Base-by-base conservation (phyloP, 805 yeast species). In the Wickerhamomyces xylosicus region DNA sequence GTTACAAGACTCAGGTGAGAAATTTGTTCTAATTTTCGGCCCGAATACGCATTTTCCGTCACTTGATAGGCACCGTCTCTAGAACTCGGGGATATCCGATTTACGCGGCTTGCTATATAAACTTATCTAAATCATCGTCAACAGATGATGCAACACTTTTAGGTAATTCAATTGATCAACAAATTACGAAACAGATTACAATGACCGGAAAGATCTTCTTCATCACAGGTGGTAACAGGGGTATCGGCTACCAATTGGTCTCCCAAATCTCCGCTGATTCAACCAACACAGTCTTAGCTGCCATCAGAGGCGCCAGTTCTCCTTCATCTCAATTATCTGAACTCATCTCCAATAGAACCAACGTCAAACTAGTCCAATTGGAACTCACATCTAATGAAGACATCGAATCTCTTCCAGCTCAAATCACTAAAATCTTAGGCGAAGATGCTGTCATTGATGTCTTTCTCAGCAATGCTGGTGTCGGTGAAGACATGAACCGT, bases 391-490 rank as follows among this genome's bases (percentile, higher is more conserved):
- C 41, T 17, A 41, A 47, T 20, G 46, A 44, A 17, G 39, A 50
- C 4, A 48, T 52, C 28, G 43, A 39, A 2, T 41, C 32, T 13
- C 27, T 29, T 6, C 39, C 45, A 13, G 37, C 50, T 11, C 38
- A 42, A 5, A 18, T 46, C 1, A 48, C 47, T 4, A 52, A 50
- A 15, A 25, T 25, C 29, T 25, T 25, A 11, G 29, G 29, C 13
- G 11, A 15, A 15, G 8, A 10, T 15, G 33, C 19, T 14, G 19
- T 8, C 19, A 45, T 58, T 33, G 63, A 58, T 39, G 45, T 47
- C 15, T 46, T 52, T 33, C 40, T 56, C 18, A 41, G 48, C 20
- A 56, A 56, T 43, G 56, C 62, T 9, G 62, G 56, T 14, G 36
- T 51, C 28, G 44, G 40, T 14, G 39, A 33, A 19, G 34, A 5